Percentiles rank a stretch among this genome's conserved stretches.
Conservation (phyloP, 202 grass and related monocot genomes). For the Zoysia matrella region DNA sequence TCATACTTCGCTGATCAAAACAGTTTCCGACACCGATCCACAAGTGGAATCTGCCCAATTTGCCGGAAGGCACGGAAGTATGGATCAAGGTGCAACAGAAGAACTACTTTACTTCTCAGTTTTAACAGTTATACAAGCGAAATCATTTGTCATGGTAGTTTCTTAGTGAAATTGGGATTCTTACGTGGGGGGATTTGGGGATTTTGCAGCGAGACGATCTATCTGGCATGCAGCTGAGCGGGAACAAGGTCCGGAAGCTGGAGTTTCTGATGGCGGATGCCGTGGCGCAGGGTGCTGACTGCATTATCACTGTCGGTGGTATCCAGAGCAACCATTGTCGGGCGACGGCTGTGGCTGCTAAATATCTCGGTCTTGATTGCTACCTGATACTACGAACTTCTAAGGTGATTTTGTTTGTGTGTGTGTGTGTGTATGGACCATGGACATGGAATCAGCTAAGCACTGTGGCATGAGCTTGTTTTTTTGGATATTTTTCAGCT, state of each 20-base stretch:
- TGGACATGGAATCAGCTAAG: neutral
- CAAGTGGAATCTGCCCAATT: constrained; percentile 90
- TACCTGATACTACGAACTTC: constrained; percentile 90
- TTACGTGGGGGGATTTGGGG: constrained; percentile 25
- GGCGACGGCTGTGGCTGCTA: constrained; percentile 82
- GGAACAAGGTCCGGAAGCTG: constrained; percentile 94
- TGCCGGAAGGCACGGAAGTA: constrained; percentile 83
- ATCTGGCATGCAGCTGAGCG: constrained; percentile 95
- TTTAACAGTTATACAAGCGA: neutral
- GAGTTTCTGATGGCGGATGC: constrained; percentile 93
- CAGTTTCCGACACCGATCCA: constrained; percentile 96
- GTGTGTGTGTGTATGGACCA: neutral
- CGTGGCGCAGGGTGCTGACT: constrained; percentile 58
- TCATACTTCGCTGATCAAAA: neutral
- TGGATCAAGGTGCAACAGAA: constrained; percentile 86
- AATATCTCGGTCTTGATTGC: constrained; percentile 91
- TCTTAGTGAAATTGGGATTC: constrained; percentile 16
- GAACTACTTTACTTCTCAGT: neutral
- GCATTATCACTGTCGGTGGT: constrained; percentile 87
- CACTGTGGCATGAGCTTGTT: constrained; percentile 31
- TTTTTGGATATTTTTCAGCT: constrained; percentile 49
- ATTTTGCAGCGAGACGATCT: constrained; percentile 79
- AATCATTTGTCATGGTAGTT: neutral
- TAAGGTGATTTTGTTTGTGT: constrained; percentile 55
- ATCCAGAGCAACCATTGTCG: constrained; percentile 97